Evolutionary conservation across 169 alveolate species (phyloP), one percentile per base, ranked within the genome.

Genomic region (Eimeria tenella): DNA sequence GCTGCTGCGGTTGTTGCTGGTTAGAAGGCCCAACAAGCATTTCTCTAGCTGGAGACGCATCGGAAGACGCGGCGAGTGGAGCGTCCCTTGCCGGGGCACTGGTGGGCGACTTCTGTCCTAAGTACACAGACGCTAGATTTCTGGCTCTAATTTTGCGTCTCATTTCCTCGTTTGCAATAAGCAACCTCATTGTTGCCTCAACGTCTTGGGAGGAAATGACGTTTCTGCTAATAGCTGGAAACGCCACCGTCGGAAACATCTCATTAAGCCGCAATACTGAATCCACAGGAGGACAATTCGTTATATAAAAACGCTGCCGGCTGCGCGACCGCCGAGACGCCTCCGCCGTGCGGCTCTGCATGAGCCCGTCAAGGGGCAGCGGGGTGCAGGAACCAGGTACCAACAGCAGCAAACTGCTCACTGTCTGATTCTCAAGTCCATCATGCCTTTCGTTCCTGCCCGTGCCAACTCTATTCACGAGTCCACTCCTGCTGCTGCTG

Each of bases 321-420:
- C 73, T 75, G 73, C 90, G 90, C 1, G 83, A 74, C 4, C 94
- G 94, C 21, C 94, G 94, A 7, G 94, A 90, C 13, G 94, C 94
- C 62, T 90, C 94, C 60, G 86, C 94, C 49, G 94, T 90, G 52
- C 86, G 63, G 84, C 94, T 10, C 94, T 90, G 94, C 31, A 84
- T 81, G 74, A 90, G 56, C 10, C 86, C 94, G n/a, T 90, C 94
- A 83, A 90, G 77, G 6, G 94, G 94, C n/a, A 42, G 73, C 31
- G 94, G 84, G 5, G 74, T 10, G 7, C 82, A 83, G 10, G 75
- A 25, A 1, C 84, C 75, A 23, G 94, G 94, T 73, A 42, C 50
- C 74, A 90, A 73, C 83, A 90, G 84, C 42, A 79, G 70, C 60
- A 90, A 60, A 19, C 74, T 71, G 52, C 89, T 83, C 49, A 90